Evolutionary conservation across 306 rosid genomes (phyloP).

Genomic region (Begonia peltatifolia): DNA sequence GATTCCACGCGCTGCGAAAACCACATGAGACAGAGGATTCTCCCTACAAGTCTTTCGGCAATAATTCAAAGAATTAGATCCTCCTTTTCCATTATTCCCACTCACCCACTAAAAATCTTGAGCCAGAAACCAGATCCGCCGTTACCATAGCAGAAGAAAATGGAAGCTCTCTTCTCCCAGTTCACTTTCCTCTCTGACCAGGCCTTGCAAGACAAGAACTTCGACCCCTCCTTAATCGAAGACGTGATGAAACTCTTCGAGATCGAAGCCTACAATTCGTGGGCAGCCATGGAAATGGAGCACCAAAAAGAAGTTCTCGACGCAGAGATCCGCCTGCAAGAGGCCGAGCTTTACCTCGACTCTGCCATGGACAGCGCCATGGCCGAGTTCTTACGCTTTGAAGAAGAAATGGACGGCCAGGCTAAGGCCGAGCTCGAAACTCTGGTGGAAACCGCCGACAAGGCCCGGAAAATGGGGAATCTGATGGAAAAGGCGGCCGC

Average conservation of each 20-base stretch:
- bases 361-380: constrained; percentile 75
- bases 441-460: constrained; percentile 41
- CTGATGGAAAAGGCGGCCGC: constrained; percentile 61
- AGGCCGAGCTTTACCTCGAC: constrained; percentile 60
- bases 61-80: too few species aligned
- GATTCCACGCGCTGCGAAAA: too few species aligned
- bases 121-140: neutral
- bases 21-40: too few species aligned
- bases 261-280: constrained; percentile 82
- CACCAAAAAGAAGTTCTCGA: constrained; percentile 36
- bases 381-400: constrained; percentile 73
- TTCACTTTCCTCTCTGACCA: constrained; percentile 62
- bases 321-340: constrained; percentile 36
- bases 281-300: constrained; percentile 74
- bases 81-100: too few species aligned
- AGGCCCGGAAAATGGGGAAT: constrained; percentile 55
- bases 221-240: constrained; percentile 65
- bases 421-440: constrained; percentile 27
- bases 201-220: constrained; percentile 58
- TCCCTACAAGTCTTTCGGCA: too few species aligned
- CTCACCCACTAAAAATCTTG: too few species aligned
- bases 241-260: constrained; percentile 78
- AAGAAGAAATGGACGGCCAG: constrained; percentile 48
- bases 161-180: constrained; percentile 73
- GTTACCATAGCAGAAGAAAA: constrained; percentile 1